Base-by-base conservation (phyloP, 768 basidiomycete genomes). In the Cubamyces lactineus region DNA sequence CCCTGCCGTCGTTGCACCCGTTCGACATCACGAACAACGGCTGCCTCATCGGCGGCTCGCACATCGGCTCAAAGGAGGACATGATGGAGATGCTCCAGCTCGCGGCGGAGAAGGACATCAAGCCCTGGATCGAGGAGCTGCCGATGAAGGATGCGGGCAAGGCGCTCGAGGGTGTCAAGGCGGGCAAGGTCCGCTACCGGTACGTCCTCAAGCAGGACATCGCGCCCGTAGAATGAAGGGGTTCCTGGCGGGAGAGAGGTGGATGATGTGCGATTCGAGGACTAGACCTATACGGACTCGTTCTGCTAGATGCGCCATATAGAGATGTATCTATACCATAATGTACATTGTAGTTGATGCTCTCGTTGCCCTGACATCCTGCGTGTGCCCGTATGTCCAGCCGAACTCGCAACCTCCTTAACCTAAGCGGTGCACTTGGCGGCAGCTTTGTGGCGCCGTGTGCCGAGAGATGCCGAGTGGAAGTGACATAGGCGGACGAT, bases 31-130 rank as follows among this genome's bases (percentile, higher is more conserved):
- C 70, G 21, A 59, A 48, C 12, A 72, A 69, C 57, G 73, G 62
- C 5, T 64, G 61, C 34, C 28, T 64, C 17, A 12, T 71, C 21
- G 61, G 74, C 28, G 73, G 71, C 38, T 71, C 70, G 40, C 76
- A 77, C 67, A 81, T 87, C 56, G 87, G 86, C 46, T 81, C 76
- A 72, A 86, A 84, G 75, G 75, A 78, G 56, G 86, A 87, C 68
- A 80, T 77, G 23, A 57, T 78, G n/a, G 78, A 80, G 60, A 89
- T 88, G 86, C 77, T 87, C 47, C 70, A 83, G 54, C 78, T 89
- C 47, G 84, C 84, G 1, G 79, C 78, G 12, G 76, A 82, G 63
- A 82, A 87, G 72, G 74, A 75, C 2, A 74, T 88, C 63, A 77
- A 79, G 69, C 78, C 80, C 7, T 84, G 72, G 71, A 74, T 72